Evolutionary conservation across 1,284 basidiomycete genomes (phyloP), one percentile per base, ranked within the genome.

Genomic region (Marasmius sp.): DNA sequence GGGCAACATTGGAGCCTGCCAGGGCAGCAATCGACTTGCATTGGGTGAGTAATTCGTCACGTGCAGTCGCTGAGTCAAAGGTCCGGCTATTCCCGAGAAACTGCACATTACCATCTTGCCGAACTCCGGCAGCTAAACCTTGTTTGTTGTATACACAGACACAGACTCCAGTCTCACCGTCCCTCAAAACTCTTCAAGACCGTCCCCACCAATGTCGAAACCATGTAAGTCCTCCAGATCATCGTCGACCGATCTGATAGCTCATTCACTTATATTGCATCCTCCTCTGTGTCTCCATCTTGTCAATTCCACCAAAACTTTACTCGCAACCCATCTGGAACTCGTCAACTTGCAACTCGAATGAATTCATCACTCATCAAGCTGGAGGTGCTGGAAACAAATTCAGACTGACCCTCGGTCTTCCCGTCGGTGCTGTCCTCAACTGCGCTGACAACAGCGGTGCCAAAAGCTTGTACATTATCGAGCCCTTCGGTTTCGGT

Each of bases 381-480:
- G 61, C 61, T 34, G 57, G 57, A 6, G 76, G 79, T 64, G 77
- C 94, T 75, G 96, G 96, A 77, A 97, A 93, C 83, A 99, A 98
- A 83, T 98, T 93, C 89, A 91, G 96, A 73, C 87, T 99, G 84
- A 95, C 95, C 68, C 90, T 97, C 72, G 95, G 94, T 92, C 88
- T 98, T 70, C 97, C 97, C 72, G 94, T 95, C 72, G 97, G 97
- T 74, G 97, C 97, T 74, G 97, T 99, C 71, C 87, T 99, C 79
- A 99, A 99, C 82, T 99, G 97, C 81, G 96, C 96, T 64, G 97
- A 99, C 86, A 99, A 99, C 91, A 95, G 93, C 71, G 97, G 97
- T 70, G 97, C 97, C 70, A 99, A 98, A 85, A 95, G 92, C 68
- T 86, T 97, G 67, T 97, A 83, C 81, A 76, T 97, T 72, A 96